phyloP scores from a whole-genome alignment of 108 stramenopile species.

The Conticribra weissflogii region DNA sequence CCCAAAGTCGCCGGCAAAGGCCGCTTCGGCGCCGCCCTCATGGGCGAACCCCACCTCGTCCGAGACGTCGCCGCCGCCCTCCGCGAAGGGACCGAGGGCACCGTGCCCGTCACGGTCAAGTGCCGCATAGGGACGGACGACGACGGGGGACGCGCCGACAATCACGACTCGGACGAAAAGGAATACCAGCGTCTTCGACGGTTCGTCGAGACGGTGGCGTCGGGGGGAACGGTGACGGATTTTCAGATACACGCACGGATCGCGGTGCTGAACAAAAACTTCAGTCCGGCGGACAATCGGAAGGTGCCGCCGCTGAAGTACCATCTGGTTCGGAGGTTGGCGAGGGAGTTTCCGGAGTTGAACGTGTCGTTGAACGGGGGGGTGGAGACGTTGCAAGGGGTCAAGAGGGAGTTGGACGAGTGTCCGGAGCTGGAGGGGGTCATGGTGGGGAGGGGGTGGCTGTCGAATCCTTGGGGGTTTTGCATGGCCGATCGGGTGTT shows the following conservation, averaged over 20 bases:
- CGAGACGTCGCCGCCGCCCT: conserved; percentile 71
- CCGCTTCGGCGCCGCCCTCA: conserved; percentile 97
- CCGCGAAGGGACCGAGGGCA: conserved; percentile 66
- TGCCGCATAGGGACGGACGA: conserved; percentile 93
- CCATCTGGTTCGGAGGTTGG: conserved; percentile 74
- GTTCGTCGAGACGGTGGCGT: conserved; percentile 89
- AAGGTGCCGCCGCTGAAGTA: conserved; percentile 94
- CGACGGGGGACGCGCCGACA: conserved; percentile 45
- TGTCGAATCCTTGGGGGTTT: conserved; percentile 88
- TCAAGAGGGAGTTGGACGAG: conserved; percentile 60
- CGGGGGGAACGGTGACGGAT: conserved; percentile 82
- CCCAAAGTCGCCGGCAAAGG: conserved; percentile 96
- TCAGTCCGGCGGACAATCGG: conserved; percentile 96
- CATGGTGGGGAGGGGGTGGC: conserved; percentile 85
- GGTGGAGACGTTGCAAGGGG: conserved; percentile 70
- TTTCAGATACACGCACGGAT: conserved; percentile 98
- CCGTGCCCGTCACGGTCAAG: conserved; percentile 93
- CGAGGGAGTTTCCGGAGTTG: conserved; percentile 80
- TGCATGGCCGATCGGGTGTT: conserved; percentile 77
- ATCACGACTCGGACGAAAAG: conserved; percentile 72
- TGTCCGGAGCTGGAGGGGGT: conserved; percentile 71
- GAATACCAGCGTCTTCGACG: conserved; percentile 78
- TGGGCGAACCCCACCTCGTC: conserved; percentile 93
- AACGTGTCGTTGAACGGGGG: conserved; percentile 90
- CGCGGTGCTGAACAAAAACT: conserved; percentile 88